Evolutionary conservation across 1,139 yeast species (phyloP).

Genomic region (Hyphopichia burtonii): DNA sequence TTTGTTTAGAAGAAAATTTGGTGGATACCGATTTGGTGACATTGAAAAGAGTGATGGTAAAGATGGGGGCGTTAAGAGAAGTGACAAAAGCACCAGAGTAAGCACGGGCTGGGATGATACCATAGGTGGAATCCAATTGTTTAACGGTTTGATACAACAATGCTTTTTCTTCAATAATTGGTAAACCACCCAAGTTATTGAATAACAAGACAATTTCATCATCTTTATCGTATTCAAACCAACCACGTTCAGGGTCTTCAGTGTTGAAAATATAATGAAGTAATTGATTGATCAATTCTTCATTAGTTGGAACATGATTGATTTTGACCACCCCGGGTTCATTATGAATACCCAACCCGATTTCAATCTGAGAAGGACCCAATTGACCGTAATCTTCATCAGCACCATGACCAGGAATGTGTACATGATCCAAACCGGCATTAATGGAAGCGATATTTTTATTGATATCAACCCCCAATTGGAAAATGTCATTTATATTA

Average conservation of each 20-base stretch:
- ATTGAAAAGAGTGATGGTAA: conserved; percentile 49
- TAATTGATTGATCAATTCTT: conserved; percentile 36
- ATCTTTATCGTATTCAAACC: conserved; percentile 33
- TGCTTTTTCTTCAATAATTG: conserved; percentile 44
- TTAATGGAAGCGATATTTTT: conserved; percentile 44
- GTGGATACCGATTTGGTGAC: conserved; percentile 24
- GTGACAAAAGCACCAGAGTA: conserved; percentile 50
- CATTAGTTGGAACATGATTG: conserved; percentile 41
- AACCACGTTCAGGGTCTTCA: conserved; percentile 40
- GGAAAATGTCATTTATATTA: conserved; percentile 30
- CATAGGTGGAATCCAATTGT: conserved; percentile 33
- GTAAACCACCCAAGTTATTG: conserved; percentile 54
- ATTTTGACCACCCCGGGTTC: conserved; percentile 49
- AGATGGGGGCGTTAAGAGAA: conserved; percentile 52
- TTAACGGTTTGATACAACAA: conserved; percentile 24
- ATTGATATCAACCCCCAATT: conserved; percentile 36
- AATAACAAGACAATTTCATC: conserved; percentile 43
- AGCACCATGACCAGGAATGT: conserved; percentile 45
- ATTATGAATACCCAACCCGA: conserved; percentile 55
- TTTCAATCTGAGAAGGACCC: conserved; percentile 38
- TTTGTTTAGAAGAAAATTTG: conserved; percentile 25
- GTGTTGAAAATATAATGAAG: conserved; percentile 36
- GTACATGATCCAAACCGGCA: conserved; percentile 54
- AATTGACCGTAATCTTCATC: conserved; percentile 23
- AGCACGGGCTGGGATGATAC: conserved; percentile 39